phyloP scores from a whole-genome alignment of 2,329 filamentous ascomycete species.

The Monilinia aucupariae region DNA sequence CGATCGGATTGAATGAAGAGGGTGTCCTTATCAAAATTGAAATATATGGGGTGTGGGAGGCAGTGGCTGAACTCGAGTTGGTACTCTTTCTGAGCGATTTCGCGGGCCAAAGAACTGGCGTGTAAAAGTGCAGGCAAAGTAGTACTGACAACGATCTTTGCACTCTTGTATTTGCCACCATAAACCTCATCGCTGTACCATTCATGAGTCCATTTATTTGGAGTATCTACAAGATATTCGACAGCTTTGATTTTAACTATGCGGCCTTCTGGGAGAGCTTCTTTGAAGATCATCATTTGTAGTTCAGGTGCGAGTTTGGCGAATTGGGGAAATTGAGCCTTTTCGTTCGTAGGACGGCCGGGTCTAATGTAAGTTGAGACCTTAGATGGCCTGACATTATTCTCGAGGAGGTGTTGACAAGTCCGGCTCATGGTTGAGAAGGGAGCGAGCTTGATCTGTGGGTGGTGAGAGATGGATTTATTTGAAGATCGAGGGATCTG shows the following conservation, averaged over 20 bases:
- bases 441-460: neutral
- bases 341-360: neutral
- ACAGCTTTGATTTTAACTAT: neutral
- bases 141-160: neutral
- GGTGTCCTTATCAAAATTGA: conserved; percentile 1
- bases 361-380: neutral
- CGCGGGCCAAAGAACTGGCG: neutral
- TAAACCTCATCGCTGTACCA: neutral
- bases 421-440: neutral
- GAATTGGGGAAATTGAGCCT: conserved; percentile 3
- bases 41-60: conserved; percentile 1
- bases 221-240: neutral
- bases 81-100: neutral
- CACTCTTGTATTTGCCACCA: conserved; percentile 3
- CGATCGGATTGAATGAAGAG: conserved; percentile 10
- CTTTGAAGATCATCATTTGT: conserved; percentile 7
- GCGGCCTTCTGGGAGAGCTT: conserved; percentile 1
- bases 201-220: neutral
- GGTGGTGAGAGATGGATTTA: neutral
- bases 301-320: conserved; percentile 6
- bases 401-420: conserved; percentile 7
- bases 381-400: neutral
- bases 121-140: neutral
- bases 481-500: neutral
- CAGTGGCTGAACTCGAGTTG: conserved; percentile 1